These are phyloP conservation scores for Leucosporidium yakuticum DNA, from an alignment of 768 basidiomycete genomes.

Conservation along the genomic window DNA sequence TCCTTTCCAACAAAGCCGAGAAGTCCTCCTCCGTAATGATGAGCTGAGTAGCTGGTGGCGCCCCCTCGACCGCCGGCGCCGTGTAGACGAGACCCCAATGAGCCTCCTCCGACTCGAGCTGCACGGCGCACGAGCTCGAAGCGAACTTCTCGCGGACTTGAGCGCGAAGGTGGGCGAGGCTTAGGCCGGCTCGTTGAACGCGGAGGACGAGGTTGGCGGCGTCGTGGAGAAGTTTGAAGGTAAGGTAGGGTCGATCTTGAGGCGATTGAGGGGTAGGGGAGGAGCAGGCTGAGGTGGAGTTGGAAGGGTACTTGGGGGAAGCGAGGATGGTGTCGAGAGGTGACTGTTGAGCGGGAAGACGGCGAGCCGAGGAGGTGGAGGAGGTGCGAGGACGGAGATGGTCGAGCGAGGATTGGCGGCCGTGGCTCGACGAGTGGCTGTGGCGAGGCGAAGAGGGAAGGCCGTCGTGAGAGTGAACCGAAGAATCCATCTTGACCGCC, in stretches of 20 bases:
- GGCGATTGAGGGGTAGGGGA: neutral
- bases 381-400: slow-evolving; percentile 14
- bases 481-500: neutral
- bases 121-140: slow-evolving; percentile 5
- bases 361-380: slow-evolving; percentile 16
- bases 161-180: slow-evolving; percentile 4
- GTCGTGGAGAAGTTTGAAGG: slow-evolving; percentile 22
- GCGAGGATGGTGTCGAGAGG: slow-evolving; percentile 9
- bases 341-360: neutral
- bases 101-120: neutral
- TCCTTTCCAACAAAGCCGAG: slow-evolving; percentile 1
- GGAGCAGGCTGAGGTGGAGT: neutral
- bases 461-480: slow-evolving; percentile 22
- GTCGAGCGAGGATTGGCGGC: slow-evolving; percentile 9
- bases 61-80: neutral
- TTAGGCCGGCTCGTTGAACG: slow-evolving; percentile 4
- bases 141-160: slow-evolving; percentile 19
- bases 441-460: slow-evolving; percentile 4
- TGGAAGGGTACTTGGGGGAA: neutral
- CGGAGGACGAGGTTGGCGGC: slow-evolving; percentile 26
- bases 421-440: neutral
- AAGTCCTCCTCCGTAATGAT: slow-evolving; percentile 16
- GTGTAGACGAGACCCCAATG: slow-evolving; percentile 14
- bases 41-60: neutral
- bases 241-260: neutral